These are phyloP conservation scores for Podospora fimiseda DNA, from an alignment of 495 filamentous ascomycete species.

Conservation along the genomic window DNA sequence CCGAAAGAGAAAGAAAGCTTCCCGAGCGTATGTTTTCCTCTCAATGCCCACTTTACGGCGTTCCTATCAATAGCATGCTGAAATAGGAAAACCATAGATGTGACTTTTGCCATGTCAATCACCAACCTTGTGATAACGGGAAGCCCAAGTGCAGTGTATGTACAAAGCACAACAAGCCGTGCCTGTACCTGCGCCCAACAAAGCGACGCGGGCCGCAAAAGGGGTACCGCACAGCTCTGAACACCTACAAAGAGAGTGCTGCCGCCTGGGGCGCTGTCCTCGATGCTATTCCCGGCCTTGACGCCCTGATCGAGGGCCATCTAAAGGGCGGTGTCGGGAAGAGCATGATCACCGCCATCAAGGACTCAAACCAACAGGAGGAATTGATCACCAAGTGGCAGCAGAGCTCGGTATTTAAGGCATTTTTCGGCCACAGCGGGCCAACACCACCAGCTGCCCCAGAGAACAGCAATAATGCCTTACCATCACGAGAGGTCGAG, in stretches of 20 bases:
- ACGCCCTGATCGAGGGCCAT: constrained; percentile 31
- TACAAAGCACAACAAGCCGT: constrained; percentile 32
- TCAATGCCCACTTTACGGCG: background rate
- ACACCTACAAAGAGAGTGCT: constrained; percentile 35
- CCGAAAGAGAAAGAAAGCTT: constrained; percentile 34
- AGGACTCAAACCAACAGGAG: constrained; percentile 31
- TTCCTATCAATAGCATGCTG: too few relatives aligned
- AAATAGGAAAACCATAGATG: constrained; percentile 22
- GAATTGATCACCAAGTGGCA: constrained; percentile 28
- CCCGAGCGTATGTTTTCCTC: constrained; percentile 26
- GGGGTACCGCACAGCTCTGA: constrained; percentile 33
- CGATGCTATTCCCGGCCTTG: constrained; percentile 30
- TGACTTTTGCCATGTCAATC: constrained; percentile 36
- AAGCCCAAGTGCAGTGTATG: constrained; percentile 32
- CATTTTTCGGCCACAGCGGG: constrained; percentile 31
- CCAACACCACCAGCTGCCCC: background rate
- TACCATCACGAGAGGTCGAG: constrained; percentile 9
- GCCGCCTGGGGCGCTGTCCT: constrained; percentile 34
- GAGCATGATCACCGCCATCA: constrained; percentile 24
- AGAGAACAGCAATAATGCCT: background rate
- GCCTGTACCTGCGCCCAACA: constrained; percentile 30
- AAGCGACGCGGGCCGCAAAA: constrained; percentile 35
- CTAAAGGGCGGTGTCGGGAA: constrained; percentile 21
- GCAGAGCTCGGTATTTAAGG: constrained; percentile 28
- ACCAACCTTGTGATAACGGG: constrained; percentile 36